Evolutionary conservation across 2,329 filamentous ascomycete genomes (phyloP).

Genomic region (Lasiodiplodia theobromae): DNA sequence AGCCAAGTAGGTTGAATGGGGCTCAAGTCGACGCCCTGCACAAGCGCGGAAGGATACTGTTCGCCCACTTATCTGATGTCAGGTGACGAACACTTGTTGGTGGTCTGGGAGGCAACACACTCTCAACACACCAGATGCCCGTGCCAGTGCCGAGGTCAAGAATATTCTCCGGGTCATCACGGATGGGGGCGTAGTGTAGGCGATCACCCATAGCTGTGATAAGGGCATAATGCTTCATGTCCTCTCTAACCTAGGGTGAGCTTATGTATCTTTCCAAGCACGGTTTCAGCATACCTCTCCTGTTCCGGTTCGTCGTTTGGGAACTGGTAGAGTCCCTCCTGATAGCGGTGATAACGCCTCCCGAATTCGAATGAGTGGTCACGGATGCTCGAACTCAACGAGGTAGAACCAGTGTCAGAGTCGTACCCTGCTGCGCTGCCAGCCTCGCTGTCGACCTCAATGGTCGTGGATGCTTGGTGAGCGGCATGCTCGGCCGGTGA

Average conservation of each 20-base stretch:
- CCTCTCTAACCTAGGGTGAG: no score
- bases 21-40: constrained; percentile 43
- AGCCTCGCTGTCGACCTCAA: constrained; percentile 48
- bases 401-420: background rate
- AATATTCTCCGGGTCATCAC: no score
- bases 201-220: no score
- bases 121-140: constrained; percentile 41
- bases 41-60: no score
- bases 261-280: constrained; percentile 24
- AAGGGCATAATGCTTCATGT: no score
- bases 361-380: constrained; percentile 33
- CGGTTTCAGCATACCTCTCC: constrained; percentile 48
- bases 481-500: constrained; percentile 47
- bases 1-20: constrained; percentile 51
- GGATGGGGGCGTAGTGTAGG: no score
- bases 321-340: constrained; percentile 43
- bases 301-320: constrained; percentile 49
- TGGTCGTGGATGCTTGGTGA: constrained; percentile 48
- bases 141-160: constrained; percentile 35
- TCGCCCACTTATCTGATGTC: background rate
- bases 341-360: constrained; percentile 34
- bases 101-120: background rate
- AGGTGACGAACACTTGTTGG: background rate
- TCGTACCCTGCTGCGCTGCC: constrained; percentile 34
- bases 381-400: constrained; percentile 44